phyloP scores from a whole-genome alignment of 1,284 basidiomycete genomes.

The Chiua sp. region DNA sequence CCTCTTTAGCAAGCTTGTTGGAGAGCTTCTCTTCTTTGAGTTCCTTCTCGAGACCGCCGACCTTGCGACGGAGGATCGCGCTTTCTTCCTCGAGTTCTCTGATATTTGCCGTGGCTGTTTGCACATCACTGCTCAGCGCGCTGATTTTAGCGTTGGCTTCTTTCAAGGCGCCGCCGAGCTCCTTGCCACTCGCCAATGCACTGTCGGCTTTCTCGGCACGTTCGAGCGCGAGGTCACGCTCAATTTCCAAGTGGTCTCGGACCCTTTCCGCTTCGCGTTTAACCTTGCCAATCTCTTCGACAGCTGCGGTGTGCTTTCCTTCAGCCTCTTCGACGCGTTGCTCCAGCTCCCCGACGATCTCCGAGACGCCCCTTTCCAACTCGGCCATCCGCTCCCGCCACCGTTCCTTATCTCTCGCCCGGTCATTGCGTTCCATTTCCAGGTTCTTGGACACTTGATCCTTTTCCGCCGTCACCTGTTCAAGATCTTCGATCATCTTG shows the following conservation, averaged over 20 bases:
- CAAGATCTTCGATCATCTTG: slow-evolving; percentile 53
- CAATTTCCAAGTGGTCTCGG: slow-evolving; percentile 49
- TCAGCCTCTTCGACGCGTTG: slow-evolving; percentile 49
- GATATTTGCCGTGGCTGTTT: slow-evolving; percentile 59
- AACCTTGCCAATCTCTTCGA: slow-evolving; percentile 45
- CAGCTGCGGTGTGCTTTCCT: slow-evolving; percentile 43
- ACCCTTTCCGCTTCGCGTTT: slow-evolving; percentile 53
- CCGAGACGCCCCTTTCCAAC: slow-evolving; percentile 68
- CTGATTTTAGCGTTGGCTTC: slow-evolving; percentile 65
- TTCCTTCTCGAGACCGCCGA: slow-evolving; percentile 58
- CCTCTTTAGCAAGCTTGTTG: slow-evolving; percentile 38
- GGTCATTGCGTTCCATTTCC: slow-evolving; percentile 57
- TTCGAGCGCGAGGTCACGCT: slow-evolving; percentile 59
- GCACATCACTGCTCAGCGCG: slow-evolving; percentile 57
- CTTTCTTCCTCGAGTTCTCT: slow-evolving; percentile 28
- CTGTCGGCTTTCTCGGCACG: slow-evolving; percentile 66
- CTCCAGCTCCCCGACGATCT: slow-evolving; percentile 70
- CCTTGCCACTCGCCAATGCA: slow-evolving; percentile 61
- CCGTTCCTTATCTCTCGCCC: slow-evolving; percentile 64
- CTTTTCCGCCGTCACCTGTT: slow-evolving; percentile 45
- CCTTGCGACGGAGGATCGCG: slow-evolving; percentile 48
- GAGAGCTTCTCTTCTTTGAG: slow-evolving; percentile 55
- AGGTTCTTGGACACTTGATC: slow-evolving; percentile 46
- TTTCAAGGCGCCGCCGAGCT: slow-evolving; percentile 67
- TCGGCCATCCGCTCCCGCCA: slow-evolving; percentile 73